These are phyloP conservation scores for Anthracocystis walkeri DNA, from an alignment of 1,284 basidiomycete genomes.

Conservation along the genomic window DNA sequence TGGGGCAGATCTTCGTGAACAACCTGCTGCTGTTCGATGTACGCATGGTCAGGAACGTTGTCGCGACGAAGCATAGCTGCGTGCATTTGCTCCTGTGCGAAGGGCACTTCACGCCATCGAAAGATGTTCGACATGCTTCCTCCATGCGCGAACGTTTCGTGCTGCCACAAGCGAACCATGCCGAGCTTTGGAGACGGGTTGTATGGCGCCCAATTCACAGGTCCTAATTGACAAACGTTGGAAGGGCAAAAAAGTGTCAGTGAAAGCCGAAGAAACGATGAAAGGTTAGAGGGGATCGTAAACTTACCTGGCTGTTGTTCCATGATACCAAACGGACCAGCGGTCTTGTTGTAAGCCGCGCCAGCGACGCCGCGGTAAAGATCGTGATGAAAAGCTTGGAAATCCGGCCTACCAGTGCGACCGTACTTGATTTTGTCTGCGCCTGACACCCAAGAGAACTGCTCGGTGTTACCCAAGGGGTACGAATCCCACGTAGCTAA, in stretches of 20 bases:
- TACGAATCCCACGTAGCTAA: constrained; percentile 54
- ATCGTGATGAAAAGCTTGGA: constrained; percentile 46
- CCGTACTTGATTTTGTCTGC: constrained; percentile 44
- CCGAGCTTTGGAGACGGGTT: constrained; percentile 47
- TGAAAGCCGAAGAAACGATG: background rate
- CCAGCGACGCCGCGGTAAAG: constrained; percentile 50
- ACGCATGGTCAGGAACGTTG: constrained; percentile 47
- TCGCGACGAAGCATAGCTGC: constrained; percentile 53
- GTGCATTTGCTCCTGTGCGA: constrained; percentile 58
- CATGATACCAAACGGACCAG: constrained; percentile 51
- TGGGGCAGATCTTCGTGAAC: constrained; percentile 44
- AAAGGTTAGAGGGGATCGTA: background rate
- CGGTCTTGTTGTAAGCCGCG: constrained; percentile 40
- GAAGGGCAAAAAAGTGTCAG: background rate
- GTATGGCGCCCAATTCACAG: constrained; percentile 45
- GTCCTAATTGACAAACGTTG: background rate
- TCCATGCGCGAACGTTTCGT: constrained; percentile 53
- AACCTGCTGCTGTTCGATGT: constrained; percentile 48
- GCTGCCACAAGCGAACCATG: constrained; percentile 51
- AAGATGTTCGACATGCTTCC: constrained; percentile 52
- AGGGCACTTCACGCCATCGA: constrained; percentile 54
- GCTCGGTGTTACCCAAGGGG: constrained; percentile 50
- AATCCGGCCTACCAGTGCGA: constrained; percentile 45
- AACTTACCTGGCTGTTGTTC: constrained; percentile 48
- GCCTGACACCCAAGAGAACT: constrained; percentile 41